Evolutionary conservation across 495 filamentous ascomycete genomes (phyloP), one percentile per base, ranked within the genome.

Genomic region (Neurospora discreta): DNA sequence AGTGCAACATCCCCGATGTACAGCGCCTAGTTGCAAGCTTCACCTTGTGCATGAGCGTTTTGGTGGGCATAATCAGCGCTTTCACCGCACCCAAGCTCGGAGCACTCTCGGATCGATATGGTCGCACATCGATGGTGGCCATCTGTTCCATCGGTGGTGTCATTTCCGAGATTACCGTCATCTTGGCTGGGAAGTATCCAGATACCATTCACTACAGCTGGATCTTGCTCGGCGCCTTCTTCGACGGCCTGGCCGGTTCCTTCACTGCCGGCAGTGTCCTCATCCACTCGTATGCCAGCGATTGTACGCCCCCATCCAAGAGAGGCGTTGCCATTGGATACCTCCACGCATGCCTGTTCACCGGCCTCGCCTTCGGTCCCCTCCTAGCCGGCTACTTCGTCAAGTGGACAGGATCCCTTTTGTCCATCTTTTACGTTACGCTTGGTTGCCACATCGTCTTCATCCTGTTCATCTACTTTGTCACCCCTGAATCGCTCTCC

Each of bases 241-340:
- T 92, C 40, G 95, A 98, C 78, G 95, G 95, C 1, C 75, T 98
- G 0, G 88, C 89, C 23, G 95, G 95, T 18, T 96, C 93, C 40
- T 97, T 97, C 80, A 94, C 92, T 3, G 86, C 91, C 1, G 89
- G 87, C 3, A 90, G 93, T 84, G 92, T 95, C 11, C 77, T 98
- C 44, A 88, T 87, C 30, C 88, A 94, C 76, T 91, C 95, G 0
- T 99, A 98, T 78, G 91, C 90, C 7, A 87, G 92, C 46, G 95
- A 99, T 78, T 97, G 93, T 80, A 95, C 95, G 15, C 83, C 89
- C 18, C 91, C 93, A 0, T 89, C 89, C 38, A 87, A 87, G 72
- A 88, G 95, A 23, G 92, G 90, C 67, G 90, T 95, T n/a, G 88
- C 89, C 30, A 97, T 99, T 79, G 94, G 92, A 3, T 93, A 92